Evolutionary conservation across 306 rosid genomes (phyloP).

Genomic region (Castanea mollissima): DNA sequence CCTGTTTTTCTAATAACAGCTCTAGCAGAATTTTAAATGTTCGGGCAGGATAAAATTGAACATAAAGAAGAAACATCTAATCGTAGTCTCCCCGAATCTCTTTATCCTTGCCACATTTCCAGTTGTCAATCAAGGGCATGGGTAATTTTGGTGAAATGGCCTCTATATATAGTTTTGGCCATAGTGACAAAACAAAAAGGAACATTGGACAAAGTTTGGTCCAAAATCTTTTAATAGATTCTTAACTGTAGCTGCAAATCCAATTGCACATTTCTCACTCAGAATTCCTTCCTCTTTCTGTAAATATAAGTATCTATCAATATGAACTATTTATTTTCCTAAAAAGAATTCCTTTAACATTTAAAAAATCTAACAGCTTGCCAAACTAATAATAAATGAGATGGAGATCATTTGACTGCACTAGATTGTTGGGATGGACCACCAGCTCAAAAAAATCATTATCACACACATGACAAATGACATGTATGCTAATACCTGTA

Average conservation of each 20-base stretch:
- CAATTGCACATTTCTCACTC: neutral
- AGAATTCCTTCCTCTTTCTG: neutral
- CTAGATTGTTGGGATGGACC: slow-evolving; percentile 9
- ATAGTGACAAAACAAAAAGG: neutral
- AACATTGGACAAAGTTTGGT: neutral
- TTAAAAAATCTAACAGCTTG: neutral
- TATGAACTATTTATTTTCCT: neutral
- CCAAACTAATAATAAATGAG: neutral
- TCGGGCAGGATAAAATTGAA: too few species aligned
- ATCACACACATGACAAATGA: neutral
- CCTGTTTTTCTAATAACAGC: too few species aligned
- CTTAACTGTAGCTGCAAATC: neutral
- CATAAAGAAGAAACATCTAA: too few species aligned
- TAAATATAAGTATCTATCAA: neutral
- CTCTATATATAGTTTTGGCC: neutral
- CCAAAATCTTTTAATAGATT: neutral
- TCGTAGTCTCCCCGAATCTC: too few species aligned
- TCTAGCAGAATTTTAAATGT: too few species aligned
- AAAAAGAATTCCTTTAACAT: neutral
- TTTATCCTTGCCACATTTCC: too few species aligned
- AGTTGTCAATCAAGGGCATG: too few species aligned
- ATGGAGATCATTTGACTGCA: neutral
- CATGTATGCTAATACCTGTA: slow-evolving; percentile 51
- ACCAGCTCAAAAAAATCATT: slow-evolving; percentile 8
- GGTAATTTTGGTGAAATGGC: too few species aligned